Conservation (phyloP, 1,284 basidiomycete genomes). For the Boletus sp. region DNA sequence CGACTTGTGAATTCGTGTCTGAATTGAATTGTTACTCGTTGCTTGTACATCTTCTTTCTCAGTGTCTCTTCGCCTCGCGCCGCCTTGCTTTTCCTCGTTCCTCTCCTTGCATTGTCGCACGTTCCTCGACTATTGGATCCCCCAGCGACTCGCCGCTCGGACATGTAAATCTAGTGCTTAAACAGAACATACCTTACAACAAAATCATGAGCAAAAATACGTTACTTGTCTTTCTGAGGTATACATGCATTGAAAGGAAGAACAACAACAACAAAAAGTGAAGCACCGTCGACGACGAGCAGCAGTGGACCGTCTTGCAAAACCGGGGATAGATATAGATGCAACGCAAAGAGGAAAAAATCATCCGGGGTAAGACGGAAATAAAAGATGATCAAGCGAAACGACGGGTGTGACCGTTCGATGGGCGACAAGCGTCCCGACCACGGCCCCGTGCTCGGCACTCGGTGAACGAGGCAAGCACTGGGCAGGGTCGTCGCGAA, state of each 20-base stretch:
- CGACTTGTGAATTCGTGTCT: constrained; percentile 38
- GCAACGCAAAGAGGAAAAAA: not conserved
- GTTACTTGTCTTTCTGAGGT: constrained; percentile 33
- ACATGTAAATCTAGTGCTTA: constrained; percentile 19
- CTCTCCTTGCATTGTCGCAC: constrained; percentile 3
- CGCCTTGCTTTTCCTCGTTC: constrained; percentile 9
- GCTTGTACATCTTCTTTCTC: not conserved
- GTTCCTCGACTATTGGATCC: not conserved
- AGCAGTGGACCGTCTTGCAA: constrained; percentile 20
- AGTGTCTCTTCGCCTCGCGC: not conserved
- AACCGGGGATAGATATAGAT: constrained; percentile 5
- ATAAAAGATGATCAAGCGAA: constrained; percentile 18
- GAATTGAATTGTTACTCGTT: not conserved
- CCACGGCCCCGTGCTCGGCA: no score
- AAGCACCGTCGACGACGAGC: constrained; percentile 7
- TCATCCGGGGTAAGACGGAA: not conserved
- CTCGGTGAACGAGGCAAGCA: not conserved
- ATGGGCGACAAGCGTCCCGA: not conserved
- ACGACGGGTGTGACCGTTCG: constrained; percentile 4
- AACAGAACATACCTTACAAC: not conserved
- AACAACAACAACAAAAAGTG: not conserved
- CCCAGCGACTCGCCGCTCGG: no score
- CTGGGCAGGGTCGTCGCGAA: not conserved
- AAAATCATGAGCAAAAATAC: not conserved
- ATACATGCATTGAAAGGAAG: constrained; percentile 19